Base-by-base conservation (phyloP, 306 rosid species). In the Carpinus fangiana region DNA sequence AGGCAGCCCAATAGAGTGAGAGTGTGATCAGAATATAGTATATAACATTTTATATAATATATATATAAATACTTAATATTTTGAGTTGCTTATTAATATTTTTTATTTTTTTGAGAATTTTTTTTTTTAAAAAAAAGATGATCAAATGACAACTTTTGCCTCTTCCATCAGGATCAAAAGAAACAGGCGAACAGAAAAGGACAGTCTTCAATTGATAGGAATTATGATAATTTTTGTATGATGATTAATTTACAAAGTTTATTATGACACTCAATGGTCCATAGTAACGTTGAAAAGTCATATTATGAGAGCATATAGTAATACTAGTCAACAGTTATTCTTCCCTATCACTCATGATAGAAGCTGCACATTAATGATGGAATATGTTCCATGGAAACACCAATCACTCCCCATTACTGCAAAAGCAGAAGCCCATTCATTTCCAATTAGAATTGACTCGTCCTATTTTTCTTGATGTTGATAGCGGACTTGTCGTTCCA, bases 321-420 rank as follows among this genome's bases (percentile, higher is more conserved):
- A 34, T 59, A 28, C 34, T 51, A 20, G 21, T 70, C 56, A 50
- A 47, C 41, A 6, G 38, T 57, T 48, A 12, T 31, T n/a, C 26
- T 23, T 0, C 26, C 21, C 70, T 34, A 21, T 69, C 28, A 8
- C 12, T 23, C 64, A 59, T 71, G 34, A 28, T 57, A 14, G 26
- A 59, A 28, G 3, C 36, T 41, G 50, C 48, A 66, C 50, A 31
- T 31, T 31, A 17, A 43, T 18, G 28, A 41, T 66, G 51, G 72
- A 66, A 66, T 41, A 3, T 66, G 31, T 66, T 66, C 51, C 45
- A 34, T 71, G 64, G 68, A 48, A 60, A 34, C 43, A 60, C 73
- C 70, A 54, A 60, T 77, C 62, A 21, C 43, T 21, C 28, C 73
- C 78, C 73, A 62, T 28, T 72, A 64, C 54, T 53, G 69, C 75